Percentiles rank a stretch among this genome's conserved stretches.
Evolutionary conservation across 306 rosid species (phyloP).

Genomic region (Begonia peltatifolia): DNA sequence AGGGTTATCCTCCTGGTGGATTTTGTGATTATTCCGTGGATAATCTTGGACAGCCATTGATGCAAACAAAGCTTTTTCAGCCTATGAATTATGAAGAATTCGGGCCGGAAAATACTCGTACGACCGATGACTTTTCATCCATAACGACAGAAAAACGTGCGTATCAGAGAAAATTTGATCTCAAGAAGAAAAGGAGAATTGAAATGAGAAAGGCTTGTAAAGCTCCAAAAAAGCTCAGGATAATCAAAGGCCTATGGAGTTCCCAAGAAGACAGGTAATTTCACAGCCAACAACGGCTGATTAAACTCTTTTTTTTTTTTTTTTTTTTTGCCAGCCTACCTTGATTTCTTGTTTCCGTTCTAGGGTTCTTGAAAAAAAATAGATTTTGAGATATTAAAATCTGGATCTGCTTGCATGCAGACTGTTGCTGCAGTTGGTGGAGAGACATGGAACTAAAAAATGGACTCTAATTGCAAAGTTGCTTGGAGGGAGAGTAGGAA

Average conservation of each 20-base stretch:
- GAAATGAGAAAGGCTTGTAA: conserved; percentile 5
- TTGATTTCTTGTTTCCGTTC: background rate
- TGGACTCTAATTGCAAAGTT: conserved; percentile 50
- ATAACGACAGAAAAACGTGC: background rate
- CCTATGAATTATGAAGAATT: conserved; percentile 4
- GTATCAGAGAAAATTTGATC: background rate
- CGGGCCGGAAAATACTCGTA: conserved; percentile 4
- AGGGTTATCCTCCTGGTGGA: background rate
- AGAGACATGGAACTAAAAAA: conserved; percentile 29
- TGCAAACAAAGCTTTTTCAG: background rate
- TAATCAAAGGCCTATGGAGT: conserved; percentile 63
- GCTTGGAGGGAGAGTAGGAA: conserved; percentile 41
- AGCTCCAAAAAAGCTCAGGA: conserved; percentile 5
- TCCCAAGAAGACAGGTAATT: conserved; percentile 45
- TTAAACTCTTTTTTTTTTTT: background rate
- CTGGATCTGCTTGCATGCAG: conserved; percentile 21
- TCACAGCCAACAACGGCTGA: background rate
- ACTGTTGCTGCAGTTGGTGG: conserved; percentile 27
- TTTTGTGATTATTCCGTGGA: conserved; percentile 12
- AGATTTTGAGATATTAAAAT: background rate
- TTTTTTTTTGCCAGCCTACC: background rate
- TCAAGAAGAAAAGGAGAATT: conserved; percentile 4
- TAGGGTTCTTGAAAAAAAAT: too few relatives aligned
- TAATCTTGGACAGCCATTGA: background rate
- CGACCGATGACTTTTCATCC: conserved; percentile 2